Conservation (phyloP, 1,284 basidiomycete species). For the Cerrena zonata region DNA sequence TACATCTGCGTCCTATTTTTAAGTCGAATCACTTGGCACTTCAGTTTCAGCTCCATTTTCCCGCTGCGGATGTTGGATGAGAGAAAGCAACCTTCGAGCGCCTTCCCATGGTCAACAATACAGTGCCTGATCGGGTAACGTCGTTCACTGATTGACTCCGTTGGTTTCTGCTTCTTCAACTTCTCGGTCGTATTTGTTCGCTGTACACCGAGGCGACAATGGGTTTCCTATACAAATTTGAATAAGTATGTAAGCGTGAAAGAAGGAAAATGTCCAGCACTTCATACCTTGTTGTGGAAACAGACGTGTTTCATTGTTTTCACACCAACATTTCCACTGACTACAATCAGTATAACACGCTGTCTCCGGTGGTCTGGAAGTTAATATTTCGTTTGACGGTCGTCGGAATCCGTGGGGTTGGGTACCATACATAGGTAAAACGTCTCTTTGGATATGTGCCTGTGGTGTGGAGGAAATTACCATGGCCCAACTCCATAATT, state of each 20-base stretch:
- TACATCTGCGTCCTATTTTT: neutral
- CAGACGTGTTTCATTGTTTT: neutral
- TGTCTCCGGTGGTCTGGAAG: neutral
- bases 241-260: no score
- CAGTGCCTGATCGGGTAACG: neutral
- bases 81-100: neutral
- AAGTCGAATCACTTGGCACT: neutral
- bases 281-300: no score
- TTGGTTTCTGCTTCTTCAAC: neutral
- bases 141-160: neutral
- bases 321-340: no score
- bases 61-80: constrained; percentile 1
- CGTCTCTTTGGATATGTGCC: neutral
- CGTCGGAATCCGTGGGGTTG: neutral
- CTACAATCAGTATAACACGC: no score
- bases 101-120: neutral
- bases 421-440: neutral
- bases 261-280: no score
- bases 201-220: no score
- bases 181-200: no score
- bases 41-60: neutral
- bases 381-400: neutral
- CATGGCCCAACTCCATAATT: neutral
- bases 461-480: neutral
- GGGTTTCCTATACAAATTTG: no score